Base-by-base conservation (phyloP, 2,329 filamentous ascomycete genomes). In the Colletotrichum liriopes region DNA sequence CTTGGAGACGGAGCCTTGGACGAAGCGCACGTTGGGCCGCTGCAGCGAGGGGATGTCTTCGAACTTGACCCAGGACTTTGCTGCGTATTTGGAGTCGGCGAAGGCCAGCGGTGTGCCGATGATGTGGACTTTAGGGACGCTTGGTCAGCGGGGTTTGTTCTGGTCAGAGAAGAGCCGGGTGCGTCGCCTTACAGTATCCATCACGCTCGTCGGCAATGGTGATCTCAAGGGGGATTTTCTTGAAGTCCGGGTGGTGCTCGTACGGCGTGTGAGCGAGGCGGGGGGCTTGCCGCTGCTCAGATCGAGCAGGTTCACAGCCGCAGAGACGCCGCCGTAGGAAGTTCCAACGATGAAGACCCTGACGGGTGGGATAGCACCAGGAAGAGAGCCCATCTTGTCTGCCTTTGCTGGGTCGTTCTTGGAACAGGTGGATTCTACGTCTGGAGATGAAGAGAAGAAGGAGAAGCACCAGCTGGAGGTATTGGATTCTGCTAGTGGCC, bases 141-240 rank as follows among this genome's bases (percentile, higher is more conserved):
- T 26, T 29, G 56, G 55, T 73, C 14, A 73, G 69, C 56, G 37
- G 43, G 18, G 18, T 14, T 35, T 14, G n/a, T 52, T 20, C 37
- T 71, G 65, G 51, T 66, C 37, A 65, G 41, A 54, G 16, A 5
- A 32, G 23, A 55, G 41, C 67, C 20, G 32, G 39, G 32, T 32
- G 35, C 5, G 23, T 49, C 18, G 54, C 82, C 91, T 76, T 84
- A 95, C 93, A 95, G 80, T 91, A 95, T n/a, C 93, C 93, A 84
- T 95, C 93, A n/a, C 92, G 86, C 80, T 95, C 92, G 77, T 95
- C 93, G 32, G 94, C 90, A 29, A 95, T 87, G 29, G 92, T 94
- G 62, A 95, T 91, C 47, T 94, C 88, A 18, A 94, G 81, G 1
- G 89, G 86, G 55, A 92, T 84, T 32, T 84, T 85, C 55, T 84